Evolutionary conservation across 345 rosid species (phyloP).

Genomic region (Hibiscus tridactylites): DNA sequence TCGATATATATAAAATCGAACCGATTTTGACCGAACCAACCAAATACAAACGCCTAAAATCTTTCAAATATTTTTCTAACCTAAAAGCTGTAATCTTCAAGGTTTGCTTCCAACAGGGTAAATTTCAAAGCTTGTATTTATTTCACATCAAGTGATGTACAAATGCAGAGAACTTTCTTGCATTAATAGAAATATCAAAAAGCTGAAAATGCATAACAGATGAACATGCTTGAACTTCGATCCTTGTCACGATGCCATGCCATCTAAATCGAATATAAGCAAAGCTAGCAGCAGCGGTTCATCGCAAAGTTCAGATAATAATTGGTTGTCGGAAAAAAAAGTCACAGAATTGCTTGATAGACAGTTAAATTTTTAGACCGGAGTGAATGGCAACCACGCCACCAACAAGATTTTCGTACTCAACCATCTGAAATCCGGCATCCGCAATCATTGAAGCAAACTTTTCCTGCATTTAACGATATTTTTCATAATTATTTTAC

Average conservation of each 20-base stretch:
- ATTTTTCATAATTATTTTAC: background rate
- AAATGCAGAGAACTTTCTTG: background rate
- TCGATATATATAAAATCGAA: too few relatives aligned
- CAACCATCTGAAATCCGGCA: slow-evolving; percentile 90
- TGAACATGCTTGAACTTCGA: background rate
- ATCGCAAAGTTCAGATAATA: background rate
- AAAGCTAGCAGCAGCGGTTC: background rate
- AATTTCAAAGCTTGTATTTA: background rate
- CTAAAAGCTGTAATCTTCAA: background rate
- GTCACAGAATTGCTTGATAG: background rate
- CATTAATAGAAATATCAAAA: background rate
- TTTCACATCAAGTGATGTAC: background rate
- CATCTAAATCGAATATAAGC: background rate
- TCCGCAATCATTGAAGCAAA: slow-evolving; percentile 88
- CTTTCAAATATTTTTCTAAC: background rate
- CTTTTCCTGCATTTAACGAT: slow-evolving; percentile 43
- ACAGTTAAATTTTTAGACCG: slow-evolving; percentile 49
- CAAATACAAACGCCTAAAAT: too few relatives aligned
- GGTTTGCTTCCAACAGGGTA: background rate
- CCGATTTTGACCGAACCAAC: too few relatives aligned
- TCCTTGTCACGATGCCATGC: background rate
- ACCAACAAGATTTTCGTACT: slow-evolving; percentile 87
- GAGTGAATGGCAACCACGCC: slow-evolving; percentile 96
- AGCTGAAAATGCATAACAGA: background rate
- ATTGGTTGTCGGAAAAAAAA: background rate